Evolutionary conservation across 768 basidiomycete genomes (phyloP).

Genomic region (Rhodotorula graminis): DNA sequence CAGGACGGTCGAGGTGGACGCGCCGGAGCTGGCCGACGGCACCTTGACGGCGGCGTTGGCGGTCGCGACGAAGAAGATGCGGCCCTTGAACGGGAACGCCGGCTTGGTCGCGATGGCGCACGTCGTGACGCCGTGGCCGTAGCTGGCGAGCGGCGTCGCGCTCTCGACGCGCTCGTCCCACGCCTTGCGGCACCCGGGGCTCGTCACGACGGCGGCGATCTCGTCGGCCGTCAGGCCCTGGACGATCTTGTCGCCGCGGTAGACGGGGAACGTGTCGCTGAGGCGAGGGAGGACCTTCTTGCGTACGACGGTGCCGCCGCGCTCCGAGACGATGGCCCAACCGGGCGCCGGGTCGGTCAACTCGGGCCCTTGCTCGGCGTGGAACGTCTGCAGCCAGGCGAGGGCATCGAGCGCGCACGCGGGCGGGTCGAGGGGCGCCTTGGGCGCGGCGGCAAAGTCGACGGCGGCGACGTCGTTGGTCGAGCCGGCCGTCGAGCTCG

Average conservation of each 20-base stretch:
- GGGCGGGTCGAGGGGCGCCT: slow-evolving; percentile 54
- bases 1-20: slow-evolving; percentile 59
- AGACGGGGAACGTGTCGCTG: slow-evolving; percentile 73
- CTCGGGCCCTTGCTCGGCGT: slow-evolving; percentile 52
- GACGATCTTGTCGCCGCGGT: slow-evolving; percentile 82
- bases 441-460: not conserved
- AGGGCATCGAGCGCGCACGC: slow-evolving; percentile 77
- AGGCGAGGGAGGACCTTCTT: slow-evolving; percentile 70
- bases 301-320: slow-evolving; percentile 65
- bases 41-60: slow-evolving; percentile 56
- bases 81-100: slow-evolving; percentile 76
- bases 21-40: slow-evolving; percentile 43
- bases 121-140: slow-evolving; percentile 68
- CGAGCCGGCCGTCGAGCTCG: not conserved
- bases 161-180: slow-evolving; percentile 86
- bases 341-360: slow-evolving; percentile 54
- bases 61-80: slow-evolving; percentile 78
- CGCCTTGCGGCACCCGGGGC: slow-evolving; percentile 64
- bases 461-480: not conserved
- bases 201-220: slow-evolving; percentile 65
- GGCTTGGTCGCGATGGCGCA: slow-evolving; percentile 61
- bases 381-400: slow-evolving; percentile 69
- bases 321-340: slow-evolving; percentile 74
- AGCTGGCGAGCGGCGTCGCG: slow-evolving; percentile 66
- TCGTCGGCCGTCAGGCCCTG: slow-evolving; percentile 93